phyloP scores from a whole-genome alignment of 768 basidiomycete genomes.

The Rhizopogon salebrosus region DNA sequence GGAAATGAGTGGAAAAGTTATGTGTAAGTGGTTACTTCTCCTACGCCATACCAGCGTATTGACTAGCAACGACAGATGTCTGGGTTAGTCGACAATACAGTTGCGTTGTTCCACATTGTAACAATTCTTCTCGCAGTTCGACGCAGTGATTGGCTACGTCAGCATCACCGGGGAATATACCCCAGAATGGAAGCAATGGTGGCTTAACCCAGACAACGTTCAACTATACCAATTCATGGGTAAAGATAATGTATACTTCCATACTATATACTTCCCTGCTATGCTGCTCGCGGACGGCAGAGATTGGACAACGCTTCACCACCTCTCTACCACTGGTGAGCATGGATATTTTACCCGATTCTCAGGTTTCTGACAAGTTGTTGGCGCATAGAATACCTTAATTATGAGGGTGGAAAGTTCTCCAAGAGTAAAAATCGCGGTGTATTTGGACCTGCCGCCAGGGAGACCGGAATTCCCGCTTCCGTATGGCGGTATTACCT shows the following conservation, averaged over 20 bases:
- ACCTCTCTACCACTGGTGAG: slow-evolving; percentile 91
- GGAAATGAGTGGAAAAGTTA: slow-evolving; percentile 90
- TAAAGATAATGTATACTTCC: slow-evolving; percentile 99
- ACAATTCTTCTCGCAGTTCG: slow-evolving; percentile 56
- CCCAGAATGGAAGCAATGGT: slow-evolving; percentile 94
- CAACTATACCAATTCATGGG: slow-evolving; percentile 99
- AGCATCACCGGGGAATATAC: slow-evolving; percentile 97
- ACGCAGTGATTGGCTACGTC: slow-evolving; percentile 94
- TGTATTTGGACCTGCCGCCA: slow-evolving; percentile 93
- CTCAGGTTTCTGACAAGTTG: neutral
- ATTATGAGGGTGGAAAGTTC: slow-evolving; percentile 98
- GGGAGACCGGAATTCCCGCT: slow-evolving; percentile 87
- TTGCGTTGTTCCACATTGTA: neutral
- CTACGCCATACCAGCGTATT: slow-evolving; percentile 3
- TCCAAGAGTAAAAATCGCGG: slow-evolving; percentile 96
- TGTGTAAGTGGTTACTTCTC: slow-evolving; percentile 59
- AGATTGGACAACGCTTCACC: slow-evolving; percentile 90
- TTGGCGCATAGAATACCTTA: slow-evolving; percentile 72
- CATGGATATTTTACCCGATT: neutral
- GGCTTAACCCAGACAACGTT: slow-evolving; percentile 89
- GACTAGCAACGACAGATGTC: slow-evolving; percentile 54
- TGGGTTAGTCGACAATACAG: slow-evolving; percentile 58
- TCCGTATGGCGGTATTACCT: slow-evolving; percentile 98
- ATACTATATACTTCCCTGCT: slow-evolving; percentile 92
- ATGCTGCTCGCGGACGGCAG: slow-evolving; percentile 86